Evolutionary conservation across 2,329 filamentous ascomycete genomes (phyloP).

Genomic region (Aaosphaeria arxii): DNA sequence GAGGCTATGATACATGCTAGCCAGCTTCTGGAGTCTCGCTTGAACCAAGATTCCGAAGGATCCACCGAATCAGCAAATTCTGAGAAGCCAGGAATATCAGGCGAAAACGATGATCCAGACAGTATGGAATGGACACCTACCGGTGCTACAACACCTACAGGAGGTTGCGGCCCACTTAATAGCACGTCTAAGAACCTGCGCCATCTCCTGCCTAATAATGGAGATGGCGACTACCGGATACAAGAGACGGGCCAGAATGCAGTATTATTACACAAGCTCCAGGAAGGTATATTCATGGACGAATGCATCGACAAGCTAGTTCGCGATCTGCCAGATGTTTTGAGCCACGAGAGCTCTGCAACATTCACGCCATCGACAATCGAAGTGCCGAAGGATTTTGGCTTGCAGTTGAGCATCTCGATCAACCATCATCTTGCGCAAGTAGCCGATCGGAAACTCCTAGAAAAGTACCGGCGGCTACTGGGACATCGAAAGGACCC

Average conservation of each 20-base stretch:
- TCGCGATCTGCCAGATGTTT: conserved; percentile 30
- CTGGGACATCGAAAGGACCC: conserved; percentile 33
- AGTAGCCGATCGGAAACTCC: conserved; percentile 33
- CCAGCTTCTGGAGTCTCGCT: conserved; percentile 28
- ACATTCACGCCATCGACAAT: conserved; percentile 38
- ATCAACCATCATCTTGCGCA: conserved; percentile 39
- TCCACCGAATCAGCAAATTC: neutral
- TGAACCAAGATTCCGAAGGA: conserved; percentile 17
- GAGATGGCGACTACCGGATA: conserved; percentile 20
- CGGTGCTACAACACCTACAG: conserved; percentile 22
- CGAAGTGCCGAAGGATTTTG: conserved; percentile 37
- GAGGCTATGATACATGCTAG: conserved; percentile 36
- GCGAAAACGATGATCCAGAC: conserved; percentile 30
- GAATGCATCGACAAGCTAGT: conserved; percentile 37
- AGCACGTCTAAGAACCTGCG: conserved; percentile 27
- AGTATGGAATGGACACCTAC: conserved; percentile 39
- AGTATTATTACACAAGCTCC: conserved; percentile 31
- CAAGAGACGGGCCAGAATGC: conserved; percentile 22
- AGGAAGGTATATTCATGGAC: conserved; percentile 35
- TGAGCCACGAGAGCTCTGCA: conserved; percentile 31
- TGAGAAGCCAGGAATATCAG: conserved; percentile 1
- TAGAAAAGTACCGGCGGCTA: conserved; percentile 37
- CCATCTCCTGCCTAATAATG: conserved; percentile 24
- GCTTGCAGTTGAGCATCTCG: conserved; percentile 35
- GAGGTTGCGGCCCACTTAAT: conserved; percentile 27